A percentile compares a stretch with the other conserved stretches of the same genome.
phyloP scores from a whole-genome alignment of 23 red algal genomes.

The Gracilaria domingensis region DNA sequence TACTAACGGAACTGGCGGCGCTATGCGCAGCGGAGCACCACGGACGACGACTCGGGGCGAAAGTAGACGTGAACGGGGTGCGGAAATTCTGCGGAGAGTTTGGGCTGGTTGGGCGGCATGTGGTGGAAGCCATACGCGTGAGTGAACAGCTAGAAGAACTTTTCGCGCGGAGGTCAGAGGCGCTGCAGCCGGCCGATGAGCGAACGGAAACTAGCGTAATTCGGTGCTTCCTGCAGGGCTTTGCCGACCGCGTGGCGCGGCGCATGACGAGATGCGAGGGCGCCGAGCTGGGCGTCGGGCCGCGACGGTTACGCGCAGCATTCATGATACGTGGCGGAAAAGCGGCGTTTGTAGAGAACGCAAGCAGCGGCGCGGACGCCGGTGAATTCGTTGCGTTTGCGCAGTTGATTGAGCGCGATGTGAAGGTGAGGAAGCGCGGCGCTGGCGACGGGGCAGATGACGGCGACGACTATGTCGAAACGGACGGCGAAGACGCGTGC shows the following conservation, averaged over 20 bases:
- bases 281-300: slow-evolving; percentile 18
- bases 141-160: slow-evolving; percentile 43
- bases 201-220: slow-evolving; percentile 43
- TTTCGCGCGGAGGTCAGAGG: background rate
- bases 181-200: background rate
- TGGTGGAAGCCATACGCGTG: slow-evolving; percentile 44
- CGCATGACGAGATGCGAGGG: slow-evolving; percentile 64
- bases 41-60: background rate
- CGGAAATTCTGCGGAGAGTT: slow-evolving; percentile 24
- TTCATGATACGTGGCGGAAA: slow-evolving; percentile 24
- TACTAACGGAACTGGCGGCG: slow-evolving; percentile 62
- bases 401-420: slow-evolving; percentile 16
- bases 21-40: slow-evolving; percentile 80
- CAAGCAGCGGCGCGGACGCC: background rate
- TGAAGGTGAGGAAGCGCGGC: slow-evolving; percentile 15
- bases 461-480: slow-evolving; percentile 11
- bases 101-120: slow-evolving; percentile 37
- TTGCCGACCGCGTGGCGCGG: slow-evolving; percentile 70
- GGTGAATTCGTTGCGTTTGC: slow-evolving; percentile 33
- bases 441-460: background rate
- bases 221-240: slow-evolving; percentile 38
- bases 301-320: slow-evolving; percentile 32
- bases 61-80: slow-evolving; percentile 9
- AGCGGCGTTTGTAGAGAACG: background rate
- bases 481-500: slow-evolving; percentile 25